A percentile compares a stretch with the other conserved stretches of the same genome.
phyloP scores from a whole-genome alignment of 371 early-diverging fungal species.

The Phascolomyces articulosus region DNA sequence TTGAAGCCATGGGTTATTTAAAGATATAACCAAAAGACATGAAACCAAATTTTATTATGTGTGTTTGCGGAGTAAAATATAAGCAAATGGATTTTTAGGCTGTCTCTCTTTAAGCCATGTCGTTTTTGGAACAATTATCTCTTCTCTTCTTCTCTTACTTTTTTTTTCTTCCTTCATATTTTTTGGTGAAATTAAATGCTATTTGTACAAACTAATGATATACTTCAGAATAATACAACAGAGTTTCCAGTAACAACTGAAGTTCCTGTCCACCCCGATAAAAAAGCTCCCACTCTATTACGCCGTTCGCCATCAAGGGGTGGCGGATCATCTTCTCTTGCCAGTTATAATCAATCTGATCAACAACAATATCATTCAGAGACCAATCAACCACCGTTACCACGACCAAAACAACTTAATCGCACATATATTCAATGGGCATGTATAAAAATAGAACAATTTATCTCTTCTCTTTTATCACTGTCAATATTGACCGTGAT shows the following conservation, averaged over 20 bases:
- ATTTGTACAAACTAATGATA: background rate
- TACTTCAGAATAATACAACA: background rate
- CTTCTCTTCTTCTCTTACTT: background rate
- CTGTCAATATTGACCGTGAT: background rate
- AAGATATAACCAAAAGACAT: background rate
- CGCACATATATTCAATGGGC: background rate
- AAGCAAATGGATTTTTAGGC: no score
- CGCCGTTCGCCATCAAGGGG: background rate
- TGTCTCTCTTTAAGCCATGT: background rate
- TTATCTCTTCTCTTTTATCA: background rate
- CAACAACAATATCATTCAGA: background rate
- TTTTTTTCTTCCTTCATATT: background rate
- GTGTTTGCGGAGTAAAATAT: no score
- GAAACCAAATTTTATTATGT: background rate
- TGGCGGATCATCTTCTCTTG: background rate
- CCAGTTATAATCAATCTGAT: background rate
- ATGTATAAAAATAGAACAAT: background rate
- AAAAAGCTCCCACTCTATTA: background rate
- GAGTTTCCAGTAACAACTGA: background rate
- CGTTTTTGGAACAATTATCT: background rate
- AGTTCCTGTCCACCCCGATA: background rate
- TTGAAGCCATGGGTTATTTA: background rate
- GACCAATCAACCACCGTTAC: background rate
- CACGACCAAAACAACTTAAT: background rate
- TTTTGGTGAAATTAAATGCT: background rate